These are phyloP conservation scores for Hypoxylon crocopeplum DNA, from an alignment of 495 filamentous ascomycete genomes.

Conservation along the genomic window DNA sequence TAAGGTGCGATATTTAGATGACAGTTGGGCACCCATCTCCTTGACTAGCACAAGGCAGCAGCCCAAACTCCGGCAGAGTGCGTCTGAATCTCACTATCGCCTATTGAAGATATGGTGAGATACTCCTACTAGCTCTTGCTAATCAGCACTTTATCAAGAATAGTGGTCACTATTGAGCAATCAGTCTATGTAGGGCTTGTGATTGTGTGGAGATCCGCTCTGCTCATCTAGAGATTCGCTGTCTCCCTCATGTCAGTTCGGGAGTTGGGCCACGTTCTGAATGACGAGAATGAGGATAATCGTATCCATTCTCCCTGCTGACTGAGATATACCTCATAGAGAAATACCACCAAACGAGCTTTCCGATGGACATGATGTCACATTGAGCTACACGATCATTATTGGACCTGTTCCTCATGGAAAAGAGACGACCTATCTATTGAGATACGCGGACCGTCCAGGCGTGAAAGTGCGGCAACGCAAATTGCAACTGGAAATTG, in stretches of 20 bases:
- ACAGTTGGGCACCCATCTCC: constrained; percentile 11
- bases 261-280: too few relatives aligned
- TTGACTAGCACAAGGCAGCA: constrained; percentile 7
- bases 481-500: too few relatives aligned
- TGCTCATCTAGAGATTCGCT: too few relatives aligned
- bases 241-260: too few relatives aligned
- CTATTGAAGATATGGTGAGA: neutral
- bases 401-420: neutral
- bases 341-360: neutral
- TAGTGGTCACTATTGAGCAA: neutral
- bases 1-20: constrained; percentile 2
- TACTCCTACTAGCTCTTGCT: neutral
- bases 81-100: neutral
- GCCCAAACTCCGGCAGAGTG: neutral
- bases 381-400: neutral
- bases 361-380: neutral
- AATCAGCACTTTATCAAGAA: constrained; percentile 1
- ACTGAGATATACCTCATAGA: neutral
- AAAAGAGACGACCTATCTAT: too few relatives aligned
- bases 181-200: neutral
- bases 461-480: too few relatives aligned
- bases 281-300: neutral
- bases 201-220: too few relatives aligned
- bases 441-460: too few relatives aligned
- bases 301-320: neutral